Evolutionary conservation across 148 eudicot species (phyloP).

Genomic region (Fagopyrum tataricum): DNA sequence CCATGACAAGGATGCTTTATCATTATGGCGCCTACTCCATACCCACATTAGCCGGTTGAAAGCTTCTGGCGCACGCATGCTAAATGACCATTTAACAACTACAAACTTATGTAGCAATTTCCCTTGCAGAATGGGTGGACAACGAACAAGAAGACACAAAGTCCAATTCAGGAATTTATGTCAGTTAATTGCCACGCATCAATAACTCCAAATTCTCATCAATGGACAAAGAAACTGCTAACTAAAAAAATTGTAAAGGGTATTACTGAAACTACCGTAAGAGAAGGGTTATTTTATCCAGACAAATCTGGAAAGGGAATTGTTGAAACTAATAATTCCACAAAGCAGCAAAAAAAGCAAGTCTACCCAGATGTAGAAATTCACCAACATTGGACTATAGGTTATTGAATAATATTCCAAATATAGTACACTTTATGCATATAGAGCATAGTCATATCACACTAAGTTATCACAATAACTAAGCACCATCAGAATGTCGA

Average conservation of each 20-base stretch:
- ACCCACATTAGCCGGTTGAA: not conserved
- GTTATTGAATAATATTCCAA: not conserved
- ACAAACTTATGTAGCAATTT: not conserved
- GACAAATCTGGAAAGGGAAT: not conserved
- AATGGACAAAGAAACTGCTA: not conserved
- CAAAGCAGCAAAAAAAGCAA: not conserved
- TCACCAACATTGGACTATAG: not conserved
- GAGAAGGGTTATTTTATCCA: not conserved
- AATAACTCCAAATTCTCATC: not conserved
- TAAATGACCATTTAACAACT: not conserved
- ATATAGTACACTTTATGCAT: not conserved
- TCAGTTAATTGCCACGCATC: not conserved
- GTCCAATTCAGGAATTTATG: not conserved
- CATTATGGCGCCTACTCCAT: not conserved
- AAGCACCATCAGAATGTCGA: not conserved
- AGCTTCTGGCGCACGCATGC: not conserved
- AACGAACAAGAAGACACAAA: not conserved
- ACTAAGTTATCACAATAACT: not conserved
- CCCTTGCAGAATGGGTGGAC: not conserved
- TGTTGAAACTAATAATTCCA: not conserved
- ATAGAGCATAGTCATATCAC: not conserved
- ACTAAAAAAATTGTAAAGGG: not conserved
- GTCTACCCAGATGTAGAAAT: not conserved
- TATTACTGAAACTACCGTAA: not conserved
- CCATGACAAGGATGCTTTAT: not conserved